phyloP scores from a whole-genome alignment of 306 rosid genomes.

The Lathyrus sativus region DNA sequence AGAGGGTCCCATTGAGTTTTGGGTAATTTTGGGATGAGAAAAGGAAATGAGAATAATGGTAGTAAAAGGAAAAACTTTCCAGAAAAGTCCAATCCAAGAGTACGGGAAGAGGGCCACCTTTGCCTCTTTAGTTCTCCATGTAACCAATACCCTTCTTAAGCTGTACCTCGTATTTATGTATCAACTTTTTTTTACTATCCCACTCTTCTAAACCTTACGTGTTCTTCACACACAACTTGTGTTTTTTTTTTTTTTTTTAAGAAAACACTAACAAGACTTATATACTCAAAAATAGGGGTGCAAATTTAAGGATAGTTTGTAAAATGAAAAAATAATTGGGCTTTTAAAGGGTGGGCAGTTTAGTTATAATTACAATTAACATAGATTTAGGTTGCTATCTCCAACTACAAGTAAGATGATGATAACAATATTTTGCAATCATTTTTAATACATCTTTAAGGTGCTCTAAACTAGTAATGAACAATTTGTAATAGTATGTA shows the following conservation, averaged over 20 bases:
- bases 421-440: too few relatives aligned
- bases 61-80: constrained; percentile 66
- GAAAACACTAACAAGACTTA: background rate
- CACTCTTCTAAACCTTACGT: constrained; percentile 45
- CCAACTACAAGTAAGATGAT: too few relatives aligned
- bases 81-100: constrained; percentile 92
- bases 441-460: too few relatives aligned
- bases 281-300: background rate
- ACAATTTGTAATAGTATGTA: too few relatives aligned
- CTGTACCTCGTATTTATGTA: constrained; percentile 69
- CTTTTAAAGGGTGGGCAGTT: background rate
- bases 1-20: constrained; percentile 11
- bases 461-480: too few relatives aligned
- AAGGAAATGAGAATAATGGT: constrained; percentile 61
- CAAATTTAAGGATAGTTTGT: background rate
- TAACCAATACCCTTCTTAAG: constrained; percentile 56
- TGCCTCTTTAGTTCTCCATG: constrained; percentile 66
- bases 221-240: background rate
- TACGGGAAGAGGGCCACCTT: constrained; percentile 95
- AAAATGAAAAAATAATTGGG: background rate
- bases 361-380: too few relatives aligned
- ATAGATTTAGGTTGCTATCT: too few relatives aligned
- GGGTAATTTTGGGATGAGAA: constrained; percentile 50
- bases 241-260: background rate
- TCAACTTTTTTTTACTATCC: constrained; percentile 7